Percentiles rank a stretch among this genome's conserved stretches.
phyloP scores from a whole-genome alignment of 208 protist genomes.

The Acanthamoeba culbertsoni region DNA sequence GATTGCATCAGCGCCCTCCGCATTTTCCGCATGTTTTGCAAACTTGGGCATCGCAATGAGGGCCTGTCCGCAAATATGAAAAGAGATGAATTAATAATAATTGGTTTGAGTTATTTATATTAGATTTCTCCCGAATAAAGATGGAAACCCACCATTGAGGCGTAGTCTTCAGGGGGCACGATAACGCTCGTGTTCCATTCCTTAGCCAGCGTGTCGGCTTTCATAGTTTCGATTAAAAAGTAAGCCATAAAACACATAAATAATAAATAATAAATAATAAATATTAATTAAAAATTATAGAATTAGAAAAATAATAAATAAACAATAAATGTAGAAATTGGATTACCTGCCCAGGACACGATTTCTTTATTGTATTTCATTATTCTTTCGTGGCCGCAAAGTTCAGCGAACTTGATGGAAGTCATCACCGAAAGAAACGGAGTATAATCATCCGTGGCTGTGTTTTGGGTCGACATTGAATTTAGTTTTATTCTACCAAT shows the following conservation, averaged over 20 bases:
- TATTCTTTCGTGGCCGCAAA: neutral
- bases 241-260: too few species aligned
- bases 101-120: too few species aligned
- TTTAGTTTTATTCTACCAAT: too few species aligned
- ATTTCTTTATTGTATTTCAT: neutral
- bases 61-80: too few species aligned
- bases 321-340: too few species aligned
- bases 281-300: too few species aligned
- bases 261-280: too few species aligned
- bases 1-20: neutral
- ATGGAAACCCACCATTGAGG: neutral
- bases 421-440: neutral
- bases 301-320: too few species aligned
- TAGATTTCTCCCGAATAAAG: neutral
- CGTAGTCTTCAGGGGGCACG: neutral
- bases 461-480: too few species aligned
- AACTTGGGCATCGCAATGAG: neutral
- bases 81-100: too few species aligned
- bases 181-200: neutral
- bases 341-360: neutral
- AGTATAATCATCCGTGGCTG: conserved; percentile 5
- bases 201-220: neutral
- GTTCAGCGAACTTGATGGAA: neutral
- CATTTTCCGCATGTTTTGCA: neutral
- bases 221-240: too few species aligned